Evolutionary conservation across 805 yeast genomes (phyloP), one percentile per base, ranked within the genome.

Genomic region (Trichomonascus vanleenenianus): DNA sequence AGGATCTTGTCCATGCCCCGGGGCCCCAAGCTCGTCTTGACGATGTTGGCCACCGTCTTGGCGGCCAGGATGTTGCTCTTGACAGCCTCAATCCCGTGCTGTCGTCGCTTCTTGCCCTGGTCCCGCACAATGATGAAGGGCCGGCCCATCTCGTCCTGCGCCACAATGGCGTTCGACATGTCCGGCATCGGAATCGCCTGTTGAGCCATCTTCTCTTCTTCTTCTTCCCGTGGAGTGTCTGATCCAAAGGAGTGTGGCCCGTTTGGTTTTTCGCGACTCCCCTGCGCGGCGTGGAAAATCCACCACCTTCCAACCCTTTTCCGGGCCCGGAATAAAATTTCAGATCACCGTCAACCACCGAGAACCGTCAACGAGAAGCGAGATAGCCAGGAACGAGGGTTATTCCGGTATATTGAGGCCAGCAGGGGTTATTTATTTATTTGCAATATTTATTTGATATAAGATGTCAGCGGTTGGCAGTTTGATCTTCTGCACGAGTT

Each of bases 71-170:
- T 89, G 64, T 93, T 97, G 36, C 91, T 59, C 58, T 70, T 76
- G 65, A 79, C 74, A 50, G 97, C 88, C 63, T 93, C 87, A 38
- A 78, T 65, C 22, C 94, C 94, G 55, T 83, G 88, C 8, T 76
- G 72, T 63, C 89, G 58, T 55, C 74, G 70, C 62, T 77, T 77
- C 49, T 67, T 68, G 25, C 80, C 81, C 59, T 77, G 82, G 60
- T 93, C 99, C 63, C 93, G 80, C 44, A 93, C 99, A 63, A 93
- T 93, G 61, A 93, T 91, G 64, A 93, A 87, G 16, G 99, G 99
- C 67, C 98, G 82, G 16, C 99, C 99, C 89, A 85, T 86, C 67
- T 93, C 99, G 65, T 93, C 99, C 67, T 91, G 98, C 2, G 98
- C 97, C 72, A 93, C 87, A 58, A 93, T 88, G 67, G 98, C 98